These are phyloP conservation scores for Pichia norvegensis DNA, from an alignment of 1,139 yeast genomes.

Conservation along the genomic window DNA sequence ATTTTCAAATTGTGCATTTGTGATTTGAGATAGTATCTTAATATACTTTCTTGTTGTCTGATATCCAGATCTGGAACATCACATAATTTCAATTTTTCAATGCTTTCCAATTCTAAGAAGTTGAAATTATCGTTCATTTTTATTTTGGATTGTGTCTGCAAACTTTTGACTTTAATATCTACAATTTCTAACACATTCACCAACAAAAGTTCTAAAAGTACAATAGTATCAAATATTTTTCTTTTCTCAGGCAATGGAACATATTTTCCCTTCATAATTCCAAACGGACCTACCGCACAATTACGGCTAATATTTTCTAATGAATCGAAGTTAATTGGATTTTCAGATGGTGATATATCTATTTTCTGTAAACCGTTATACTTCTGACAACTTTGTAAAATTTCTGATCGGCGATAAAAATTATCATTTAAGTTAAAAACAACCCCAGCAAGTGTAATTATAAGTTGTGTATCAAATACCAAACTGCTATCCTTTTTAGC, in stretches of 20 bases:
- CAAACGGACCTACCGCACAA: conserved; percentile 9
- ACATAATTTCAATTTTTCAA: conserved; percentile 1
- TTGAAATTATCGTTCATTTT: not conserved
- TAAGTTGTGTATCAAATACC: conserved; percentile 26
- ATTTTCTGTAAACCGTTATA: conserved; percentile 34
- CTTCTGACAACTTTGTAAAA: conserved; percentile 36
- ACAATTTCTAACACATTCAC: conserved; percentile 32
- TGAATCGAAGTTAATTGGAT: conserved; percentile 29
- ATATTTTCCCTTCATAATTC: conserved; percentile 5
- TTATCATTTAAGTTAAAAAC: conserved; percentile 45
- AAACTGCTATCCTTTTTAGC: conserved; percentile 8
- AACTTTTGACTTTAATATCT: conserved; percentile 2
- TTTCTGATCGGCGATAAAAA: conserved; percentile 37
- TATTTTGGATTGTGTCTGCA: not conserved
- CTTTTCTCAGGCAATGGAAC: conserved; percentile 20
- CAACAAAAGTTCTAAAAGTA: conserved; percentile 33
- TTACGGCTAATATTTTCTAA: conserved; percentile 23
- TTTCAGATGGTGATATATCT: conserved; percentile 23
- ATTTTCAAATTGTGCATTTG: conserved; percentile 11
- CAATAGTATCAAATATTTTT: conserved; percentile 32
- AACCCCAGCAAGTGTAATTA: conserved; percentile 36
- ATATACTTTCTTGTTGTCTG: conserved; percentile 11
- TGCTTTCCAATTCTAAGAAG: conserved; percentile 10
- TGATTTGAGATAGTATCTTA: conserved; percentile 10
- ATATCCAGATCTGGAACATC: conserved; percentile 8